A percentile compares a stretch with the other conserved stretches of the same genome.
phyloP scores from a whole-genome alignment of 768 basidiomycete genomes.

The Collybia sp. region DNA sequence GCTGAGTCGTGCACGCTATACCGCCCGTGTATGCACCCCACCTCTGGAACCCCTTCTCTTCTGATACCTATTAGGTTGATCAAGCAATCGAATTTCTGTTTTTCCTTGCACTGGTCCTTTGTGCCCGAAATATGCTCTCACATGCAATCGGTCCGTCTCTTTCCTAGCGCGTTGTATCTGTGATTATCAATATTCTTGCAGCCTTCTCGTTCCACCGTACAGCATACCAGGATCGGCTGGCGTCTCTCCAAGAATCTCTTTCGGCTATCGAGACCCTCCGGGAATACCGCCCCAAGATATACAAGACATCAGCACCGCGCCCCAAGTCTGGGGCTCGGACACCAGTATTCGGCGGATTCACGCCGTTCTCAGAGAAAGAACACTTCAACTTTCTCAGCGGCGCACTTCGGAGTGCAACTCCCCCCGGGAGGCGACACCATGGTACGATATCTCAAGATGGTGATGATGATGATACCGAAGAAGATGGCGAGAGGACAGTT shows the following conservation, averaged over 20 bases:
- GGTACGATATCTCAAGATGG: conserved; percentile 4
- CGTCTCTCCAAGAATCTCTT: conserved; percentile 48
- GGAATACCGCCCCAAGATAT: conserved; percentile 49
- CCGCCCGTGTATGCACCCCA: conserved; percentile 38
- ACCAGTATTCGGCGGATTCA: conserved; percentile 30
- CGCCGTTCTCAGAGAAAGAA: conserved; percentile 42
- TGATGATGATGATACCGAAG: conserved; percentile 10
- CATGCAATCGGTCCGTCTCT: conserved; percentile 47
- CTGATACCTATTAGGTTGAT: conserved; percentile 32
- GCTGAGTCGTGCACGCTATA: conserved; percentile 56
- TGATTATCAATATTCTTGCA: conserved; percentile 7
- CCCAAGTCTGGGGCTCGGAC: conserved; percentile 37
- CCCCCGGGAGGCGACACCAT: conserved; percentile 12
- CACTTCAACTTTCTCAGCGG: conserved; percentile 29
- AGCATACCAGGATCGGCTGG: conserved; percentile 70
- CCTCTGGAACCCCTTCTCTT: not conserved
- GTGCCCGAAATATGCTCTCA: conserved; percentile 61
- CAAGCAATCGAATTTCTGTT: conserved; percentile 71
- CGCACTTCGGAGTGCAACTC: conserved; percentile 20
- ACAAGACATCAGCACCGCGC: conserved; percentile 15
- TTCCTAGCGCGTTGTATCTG: not conserved
- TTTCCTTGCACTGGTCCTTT: conserved; percentile 65
- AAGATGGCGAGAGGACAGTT: conserved; percentile 12
- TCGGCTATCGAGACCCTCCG: conserved; percentile 64
- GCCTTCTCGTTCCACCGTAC: conserved; percentile 77